phyloP scores from a whole-genome alignment of 495 filamentous ascomycete species.

The Annulohypoxylon bovei region DNA sequence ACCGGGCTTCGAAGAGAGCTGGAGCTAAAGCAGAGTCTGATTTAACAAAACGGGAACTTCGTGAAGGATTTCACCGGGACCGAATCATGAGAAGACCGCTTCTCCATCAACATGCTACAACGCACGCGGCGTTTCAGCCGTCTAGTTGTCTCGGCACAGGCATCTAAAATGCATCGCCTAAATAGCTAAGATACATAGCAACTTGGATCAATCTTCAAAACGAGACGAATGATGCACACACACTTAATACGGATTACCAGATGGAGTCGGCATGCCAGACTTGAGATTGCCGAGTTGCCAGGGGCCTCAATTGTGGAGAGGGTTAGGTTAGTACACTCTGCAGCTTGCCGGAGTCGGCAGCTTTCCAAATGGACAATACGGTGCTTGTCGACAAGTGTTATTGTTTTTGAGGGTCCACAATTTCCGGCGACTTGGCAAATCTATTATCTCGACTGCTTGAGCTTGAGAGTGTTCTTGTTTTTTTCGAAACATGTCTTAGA shows the following conservation, averaged over 20 bases:
- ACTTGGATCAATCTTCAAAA: constrained; percentile 1
- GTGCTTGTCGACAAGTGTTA: constrained; percentile 15
- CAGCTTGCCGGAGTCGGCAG: constrained; percentile 34
- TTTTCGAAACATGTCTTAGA: constrained; percentile 14
- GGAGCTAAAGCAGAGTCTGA: not conserved
- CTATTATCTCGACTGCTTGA: too few relatives aligned
- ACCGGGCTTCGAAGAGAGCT: not conserved
- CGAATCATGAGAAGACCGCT: not conserved
- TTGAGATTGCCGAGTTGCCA: constrained; percentile 38
- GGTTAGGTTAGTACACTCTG: constrained; percentile 40
- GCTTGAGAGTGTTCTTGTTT: constrained; percentile 8
- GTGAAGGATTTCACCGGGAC: constrained; percentile 6
- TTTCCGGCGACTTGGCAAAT: constrained; percentile 30
- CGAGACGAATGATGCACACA: constrained; percentile 12
- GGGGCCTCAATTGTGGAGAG: constrained; percentile 33
- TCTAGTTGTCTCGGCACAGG: not conserved
- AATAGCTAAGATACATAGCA: not conserved
- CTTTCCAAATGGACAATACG: constrained; percentile 28
- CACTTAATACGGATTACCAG: constrained; percentile 3
- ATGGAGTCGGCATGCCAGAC: not conserved
- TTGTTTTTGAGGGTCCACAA: constrained; percentile 16
- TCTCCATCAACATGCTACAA: constrained; percentile 20
- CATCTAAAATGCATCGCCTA: constrained; percentile 23
- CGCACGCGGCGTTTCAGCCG: constrained; percentile 2
- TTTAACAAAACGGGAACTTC: constrained; percentile 1